phyloP scores from a whole-genome alignment of 2,329 filamentous ascomycete genomes.

The Chrysoporthe puriensis region DNA sequence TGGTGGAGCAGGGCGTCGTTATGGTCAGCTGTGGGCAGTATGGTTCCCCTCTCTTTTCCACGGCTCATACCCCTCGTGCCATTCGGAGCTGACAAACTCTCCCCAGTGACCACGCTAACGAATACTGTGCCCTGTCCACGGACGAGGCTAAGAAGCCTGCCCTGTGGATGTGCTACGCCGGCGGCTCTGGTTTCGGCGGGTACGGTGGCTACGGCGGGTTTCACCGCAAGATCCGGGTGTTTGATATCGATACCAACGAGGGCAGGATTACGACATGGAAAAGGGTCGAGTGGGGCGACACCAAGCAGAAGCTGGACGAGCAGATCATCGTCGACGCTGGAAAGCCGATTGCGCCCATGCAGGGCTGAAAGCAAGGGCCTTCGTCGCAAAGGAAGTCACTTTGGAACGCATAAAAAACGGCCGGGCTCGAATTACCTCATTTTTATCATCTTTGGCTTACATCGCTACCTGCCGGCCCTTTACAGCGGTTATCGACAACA shows the following conservation, averaged over 20 bases:
- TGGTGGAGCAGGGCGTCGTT: constrained; percentile 82
- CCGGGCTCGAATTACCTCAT: not conserved
- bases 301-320: constrained; percentile 57
- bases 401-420: not conserved
- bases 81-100: constrained; percentile 31
- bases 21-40: constrained; percentile 92
- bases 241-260: constrained; percentile 90
- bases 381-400: not conserved
- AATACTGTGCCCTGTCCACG: constrained; percentile 81
- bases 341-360: constrained; percentile 43
- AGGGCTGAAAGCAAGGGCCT: constrained; percentile 23
- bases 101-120: constrained; percentile 86
- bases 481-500: not conserved
- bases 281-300: constrained; percentile 72
- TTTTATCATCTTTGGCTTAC: not conserved
- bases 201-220: constrained; percentile 91
- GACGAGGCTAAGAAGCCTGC: constrained; percentile 62
- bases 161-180: constrained; percentile 98
- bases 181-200: constrained; percentile 88
- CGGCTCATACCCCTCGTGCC: not conserved
- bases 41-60: constrained; percentile 37
- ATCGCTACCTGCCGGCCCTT: not conserved
- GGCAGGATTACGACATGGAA: constrained; percentile 92
- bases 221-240: constrained; percentile 81
- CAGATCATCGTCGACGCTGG: constrained; percentile 70